Evolutionary conservation across 345 rosid species (phyloP).

Genomic region (Lagerstroemia speciosa): DNA sequence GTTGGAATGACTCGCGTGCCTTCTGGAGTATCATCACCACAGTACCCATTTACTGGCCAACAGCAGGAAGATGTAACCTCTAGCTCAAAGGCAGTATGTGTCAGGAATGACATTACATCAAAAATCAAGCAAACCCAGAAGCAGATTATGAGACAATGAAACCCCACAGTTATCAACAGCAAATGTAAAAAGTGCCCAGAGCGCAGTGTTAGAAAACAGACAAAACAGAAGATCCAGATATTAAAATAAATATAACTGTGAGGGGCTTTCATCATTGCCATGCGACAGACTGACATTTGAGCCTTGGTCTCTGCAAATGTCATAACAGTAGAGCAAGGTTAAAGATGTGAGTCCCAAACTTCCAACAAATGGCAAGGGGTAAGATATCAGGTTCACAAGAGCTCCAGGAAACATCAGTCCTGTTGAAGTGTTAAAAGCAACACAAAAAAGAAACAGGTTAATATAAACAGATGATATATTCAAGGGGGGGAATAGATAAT

Average conservation of each 20-base stretch:
- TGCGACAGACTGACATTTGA: conserved; percentile 24
- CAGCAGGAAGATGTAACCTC: conserved; percentile 1
- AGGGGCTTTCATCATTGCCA: neutral
- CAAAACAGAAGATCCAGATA: conserved; percentile 27
- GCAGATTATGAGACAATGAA: neutral
- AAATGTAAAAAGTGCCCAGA: neutral
- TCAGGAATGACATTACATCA: neutral
- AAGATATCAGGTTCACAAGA: conserved; percentile 84
- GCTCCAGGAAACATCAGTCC: conserved; percentile 96
- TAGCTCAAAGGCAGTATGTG: neutral
- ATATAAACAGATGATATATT: conserved; percentile 24
- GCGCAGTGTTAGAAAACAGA: conserved; percentile 8
- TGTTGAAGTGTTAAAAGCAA: conserved; percentile 49
- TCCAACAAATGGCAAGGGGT: conserved; percentile 94
- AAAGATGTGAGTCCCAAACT: conserved; percentile 99
- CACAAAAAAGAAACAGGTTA: conserved; percentile 44
- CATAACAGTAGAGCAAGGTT: conserved; percentile 98
- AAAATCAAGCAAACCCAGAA: neutral
- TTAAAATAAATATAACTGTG: conserved; percentile 13
- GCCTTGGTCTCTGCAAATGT: conserved; percentile 86
- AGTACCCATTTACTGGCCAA: neutral
- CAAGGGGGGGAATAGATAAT: neutral
- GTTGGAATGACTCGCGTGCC: neutral
- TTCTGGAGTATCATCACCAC: neutral
- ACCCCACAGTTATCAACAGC: neutral